Evolutionary conservation across 2,329 filamentous ascomycete genomes (phyloP).

Genomic region (Pestalotiopsis sp.): DNA sequence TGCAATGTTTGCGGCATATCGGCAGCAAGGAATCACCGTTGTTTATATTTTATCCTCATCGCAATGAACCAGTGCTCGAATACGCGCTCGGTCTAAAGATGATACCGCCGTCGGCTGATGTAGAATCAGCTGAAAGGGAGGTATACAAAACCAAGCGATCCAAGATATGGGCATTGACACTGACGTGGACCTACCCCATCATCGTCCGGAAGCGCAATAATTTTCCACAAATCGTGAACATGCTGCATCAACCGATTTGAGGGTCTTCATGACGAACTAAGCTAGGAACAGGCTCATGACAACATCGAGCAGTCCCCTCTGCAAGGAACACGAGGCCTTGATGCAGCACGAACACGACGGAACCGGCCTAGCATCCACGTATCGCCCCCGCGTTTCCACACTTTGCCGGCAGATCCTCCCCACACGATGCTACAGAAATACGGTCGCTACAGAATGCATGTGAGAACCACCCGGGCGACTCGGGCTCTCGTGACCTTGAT

Average conservation of each 20-base stretch:
- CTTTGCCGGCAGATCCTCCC: constrained; percentile 23
- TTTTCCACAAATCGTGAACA: background rate
- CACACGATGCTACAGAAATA: constrained; percentile 11
- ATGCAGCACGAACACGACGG: constrained; percentile 13
- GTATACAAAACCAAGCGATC: background rate
- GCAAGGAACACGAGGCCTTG: constrained; percentile 9
- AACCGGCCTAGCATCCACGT: background rate
- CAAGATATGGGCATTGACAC: background rate
- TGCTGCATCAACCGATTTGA: background rate
- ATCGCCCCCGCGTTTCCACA: constrained; percentile 22
- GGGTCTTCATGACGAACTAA: background rate
- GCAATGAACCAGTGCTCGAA: background rate
- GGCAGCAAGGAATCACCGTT: background rate
- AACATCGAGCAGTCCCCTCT: background rate
- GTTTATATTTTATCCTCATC: background rate
- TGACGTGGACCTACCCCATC: background rate
- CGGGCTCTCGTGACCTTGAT: background rate
- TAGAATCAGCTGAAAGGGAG: background rate
- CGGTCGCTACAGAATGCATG: background rate
- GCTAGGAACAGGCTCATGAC: background rate
- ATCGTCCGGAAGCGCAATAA: background rate
- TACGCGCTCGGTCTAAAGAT: background rate
- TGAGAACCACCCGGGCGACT: background rate
- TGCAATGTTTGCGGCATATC: background rate
- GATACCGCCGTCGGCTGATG: background rate